These are phyloP conservation scores for Cladosporium sp. DNA, from an alignment of 2,329 filamentous ascomycete genomes.

Conservation along the genomic window DNA sequence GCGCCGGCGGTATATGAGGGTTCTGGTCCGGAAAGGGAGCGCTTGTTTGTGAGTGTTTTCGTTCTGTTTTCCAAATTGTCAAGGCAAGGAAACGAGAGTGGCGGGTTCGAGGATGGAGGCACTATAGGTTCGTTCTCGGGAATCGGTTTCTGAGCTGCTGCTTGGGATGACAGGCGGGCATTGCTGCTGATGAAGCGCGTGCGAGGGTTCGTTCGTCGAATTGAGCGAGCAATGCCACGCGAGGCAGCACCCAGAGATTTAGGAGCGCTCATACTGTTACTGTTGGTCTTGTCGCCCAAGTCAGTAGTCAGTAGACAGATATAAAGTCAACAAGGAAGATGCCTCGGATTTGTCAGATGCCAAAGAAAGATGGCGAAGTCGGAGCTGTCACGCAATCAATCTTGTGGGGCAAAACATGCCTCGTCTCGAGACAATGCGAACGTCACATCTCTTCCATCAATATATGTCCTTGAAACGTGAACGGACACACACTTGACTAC, in stretches of 20 bases:
- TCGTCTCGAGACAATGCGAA: not conserved
- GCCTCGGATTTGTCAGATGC: conserved; percentile 1
- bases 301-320: not conserved
- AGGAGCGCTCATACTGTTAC: conserved; percentile 8
- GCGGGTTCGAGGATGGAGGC: conserved; percentile 63
- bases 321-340: not conserved
- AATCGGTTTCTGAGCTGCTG: conserved; percentile 22
- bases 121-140: conserved; percentile 25
- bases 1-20: conserved; percentile 88
- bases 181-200: conserved; percentile 17
- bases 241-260: conserved; percentile 5
- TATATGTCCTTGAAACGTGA: not conserved
- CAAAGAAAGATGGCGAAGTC: not conserved
- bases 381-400: conserved; percentile 2
- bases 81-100: conserved; percentile 85
- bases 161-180: conserved; percentile 18
- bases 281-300: not conserved
- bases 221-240: conserved; percentile 13
- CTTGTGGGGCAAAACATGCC: not conserved
- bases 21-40: conserved; percentile 72
- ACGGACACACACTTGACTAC: not conserved
- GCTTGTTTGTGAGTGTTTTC: conserved; percentile 64
- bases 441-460: not conserved
- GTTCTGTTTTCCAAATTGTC: conserved; percentile 74
- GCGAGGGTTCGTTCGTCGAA: conserved; percentile 21